A percentile compares a stretch with the other conserved stretches of the same genome.
These are phyloP conservation scores for Ustilago xerochloae DNA, from an alignment of 1,284 basidiomycete species.

Conservation along the genomic window DNA sequence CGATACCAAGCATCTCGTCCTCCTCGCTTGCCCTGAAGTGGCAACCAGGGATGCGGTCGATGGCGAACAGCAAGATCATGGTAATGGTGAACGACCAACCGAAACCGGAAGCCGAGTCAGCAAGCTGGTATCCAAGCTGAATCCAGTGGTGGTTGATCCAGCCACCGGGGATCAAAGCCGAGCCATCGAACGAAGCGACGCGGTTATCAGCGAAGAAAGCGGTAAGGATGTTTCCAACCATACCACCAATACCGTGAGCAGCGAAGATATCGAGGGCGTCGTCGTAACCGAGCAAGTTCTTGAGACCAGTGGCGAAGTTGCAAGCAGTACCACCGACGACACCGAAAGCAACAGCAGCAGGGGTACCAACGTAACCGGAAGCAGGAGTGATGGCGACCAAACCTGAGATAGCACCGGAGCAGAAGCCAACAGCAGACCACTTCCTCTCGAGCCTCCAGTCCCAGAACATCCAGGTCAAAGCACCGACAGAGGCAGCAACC, in stretches of 20 bases:
- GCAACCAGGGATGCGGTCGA: slow-evolving; percentile 90
- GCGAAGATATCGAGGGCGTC: slow-evolving; percentile 79
- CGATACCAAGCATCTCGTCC: slow-evolving; percentile 89
- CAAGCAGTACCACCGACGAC: slow-evolving; percentile 83
- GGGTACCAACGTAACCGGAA: slow-evolving; percentile 71
- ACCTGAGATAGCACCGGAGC: slow-evolving; percentile 90
- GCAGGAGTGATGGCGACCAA: slow-evolving; percentile 79
- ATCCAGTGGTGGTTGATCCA: slow-evolving; percentile 87
- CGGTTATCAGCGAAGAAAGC: slow-evolving; percentile 88
- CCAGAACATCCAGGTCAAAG: slow-evolving; percentile 69
- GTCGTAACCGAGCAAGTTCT: slow-evolving; percentile 72
- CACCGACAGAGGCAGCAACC: slow-evolving; percentile 80
- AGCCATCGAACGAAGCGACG: slow-evolving; percentile 80
- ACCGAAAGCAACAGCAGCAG: slow-evolving; percentile 69
- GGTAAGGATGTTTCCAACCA: slow-evolving; percentile 86
- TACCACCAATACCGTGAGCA: slow-evolving; percentile 86
- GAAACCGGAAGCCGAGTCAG: slow-evolving; percentile 74
- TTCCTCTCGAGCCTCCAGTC: slow-evolving; percentile 68
- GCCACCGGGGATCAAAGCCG: slow-evolving; percentile 74
- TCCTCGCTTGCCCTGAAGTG: slow-evolving; percentile 83
- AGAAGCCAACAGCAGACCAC: slow-evolving; percentile 82
- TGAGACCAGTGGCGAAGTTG: slow-evolving; percentile 95
- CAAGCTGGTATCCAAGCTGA: slow-evolving; percentile 83
- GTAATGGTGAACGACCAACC: slow-evolving; percentile 63
- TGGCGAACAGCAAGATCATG: slow-evolving; percentile 84